A percentile compares a stretch with the other conserved stretches of the same genome.
Evolutionary conservation across 768 basidiomycete species (phyloP).

Genomic region (Boletus tomentosulus): DNA sequence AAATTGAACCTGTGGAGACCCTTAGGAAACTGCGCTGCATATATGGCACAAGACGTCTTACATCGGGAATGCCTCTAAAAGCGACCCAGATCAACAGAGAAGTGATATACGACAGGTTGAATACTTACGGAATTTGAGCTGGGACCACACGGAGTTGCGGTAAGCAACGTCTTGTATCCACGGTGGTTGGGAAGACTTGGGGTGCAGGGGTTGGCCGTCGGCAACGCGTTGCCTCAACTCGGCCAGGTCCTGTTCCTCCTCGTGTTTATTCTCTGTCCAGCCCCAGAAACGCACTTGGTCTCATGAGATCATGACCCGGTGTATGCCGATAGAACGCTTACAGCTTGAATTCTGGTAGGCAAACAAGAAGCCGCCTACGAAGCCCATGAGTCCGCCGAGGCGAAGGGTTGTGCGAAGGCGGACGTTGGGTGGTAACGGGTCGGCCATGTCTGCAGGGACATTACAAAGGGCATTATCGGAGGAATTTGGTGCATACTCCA

Average conservation of each 20-base stretch:
- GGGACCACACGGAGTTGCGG: slow-evolving; percentile 89
- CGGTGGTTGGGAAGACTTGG: slow-evolving; percentile 71
- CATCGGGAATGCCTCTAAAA: slow-evolving; percentile 71
- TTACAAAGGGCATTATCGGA: slow-evolving; percentile 4
- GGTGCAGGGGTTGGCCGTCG: slow-evolving; percentile 84
- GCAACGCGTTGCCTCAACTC: slow-evolving; percentile 74
- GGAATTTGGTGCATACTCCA: slow-evolving; percentile 59
- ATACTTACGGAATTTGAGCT: slow-evolving; percentile 84
- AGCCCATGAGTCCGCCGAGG: slow-evolving; percentile 74
- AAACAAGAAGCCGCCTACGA: slow-evolving; percentile 85
- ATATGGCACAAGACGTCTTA: slow-evolving; percentile 33
- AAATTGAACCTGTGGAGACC: slow-evolving; percentile 78
- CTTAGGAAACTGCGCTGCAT: slow-evolving; percentile 5
- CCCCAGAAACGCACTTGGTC: slow-evolving; percentile 87
- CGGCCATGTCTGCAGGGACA: slow-evolving; percentile 40
- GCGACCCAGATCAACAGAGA: slow-evolving; percentile 11
- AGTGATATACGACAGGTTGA: slow-evolving; percentile 3
- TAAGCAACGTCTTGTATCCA: slow-evolving; percentile 87
- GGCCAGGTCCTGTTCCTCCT: slow-evolving; percentile 69
- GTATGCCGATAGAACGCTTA: slow-evolving; percentile 37
- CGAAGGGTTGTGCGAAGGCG: slow-evolving; percentile 39
- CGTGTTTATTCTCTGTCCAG: slow-evolving; percentile 84
- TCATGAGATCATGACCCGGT: slow-evolving; percentile 13
- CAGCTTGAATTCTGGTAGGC: slow-evolving; percentile 90
- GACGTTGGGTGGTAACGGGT: slow-evolving; percentile 36